Conservation (phyloP, 2,329 filamentous ascomycete genomes). For the Alternaria gansuensis region DNA sequence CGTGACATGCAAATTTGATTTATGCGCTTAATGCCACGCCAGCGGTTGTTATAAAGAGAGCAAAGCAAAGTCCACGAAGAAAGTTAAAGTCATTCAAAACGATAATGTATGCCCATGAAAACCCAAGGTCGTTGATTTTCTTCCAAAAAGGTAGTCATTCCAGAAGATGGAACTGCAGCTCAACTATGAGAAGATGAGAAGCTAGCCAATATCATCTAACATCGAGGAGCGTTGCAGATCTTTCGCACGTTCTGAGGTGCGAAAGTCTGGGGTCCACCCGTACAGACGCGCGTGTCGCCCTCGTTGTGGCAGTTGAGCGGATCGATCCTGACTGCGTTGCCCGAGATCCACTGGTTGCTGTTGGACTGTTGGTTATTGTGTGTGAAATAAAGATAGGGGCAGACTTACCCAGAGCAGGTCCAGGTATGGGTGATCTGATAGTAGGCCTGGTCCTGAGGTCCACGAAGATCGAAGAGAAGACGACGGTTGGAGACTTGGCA, state of each 20-base stretch:
- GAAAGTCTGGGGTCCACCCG: slow-evolving; percentile 20
- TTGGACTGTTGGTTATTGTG: slow-evolving; percentile 2
- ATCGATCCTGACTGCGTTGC: slow-evolving; percentile 27
- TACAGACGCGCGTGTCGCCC: slow-evolving; percentile 20
- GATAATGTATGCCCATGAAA: neutral
- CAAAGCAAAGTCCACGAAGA: neutral
- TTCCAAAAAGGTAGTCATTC: neutral
- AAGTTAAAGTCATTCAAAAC: neutral
- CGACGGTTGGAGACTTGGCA: slow-evolving; percentile 31
- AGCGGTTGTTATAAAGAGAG: neutral
- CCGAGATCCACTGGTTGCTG: slow-evolving; percentile 35
- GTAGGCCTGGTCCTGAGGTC: slow-evolving; percentile 27
- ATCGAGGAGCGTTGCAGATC: slow-evolving; percentile 30
- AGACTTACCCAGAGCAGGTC: slow-evolving; percentile 41
- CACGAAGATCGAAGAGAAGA: slow-evolving; percentile 36
- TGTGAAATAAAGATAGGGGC: neutral
- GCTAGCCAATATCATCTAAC: slow-evolving; percentile 6
- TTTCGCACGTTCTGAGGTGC: slow-evolving; percentile 34
- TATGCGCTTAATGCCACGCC: neutral
- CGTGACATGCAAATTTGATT: neutral
- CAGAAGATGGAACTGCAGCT: neutral
- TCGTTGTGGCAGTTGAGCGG: slow-evolving; percentile 24
- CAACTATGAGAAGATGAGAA: neutral
- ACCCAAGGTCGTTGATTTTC: neutral
- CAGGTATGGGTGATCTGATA: slow-evolving; percentile 44